A percentile compares a stretch with the other conserved stretches of the same genome.
phyloP scores from a whole-genome alignment of 2,329 filamentous ascomycete genomes.

The Coniochaeta prunicola region DNA sequence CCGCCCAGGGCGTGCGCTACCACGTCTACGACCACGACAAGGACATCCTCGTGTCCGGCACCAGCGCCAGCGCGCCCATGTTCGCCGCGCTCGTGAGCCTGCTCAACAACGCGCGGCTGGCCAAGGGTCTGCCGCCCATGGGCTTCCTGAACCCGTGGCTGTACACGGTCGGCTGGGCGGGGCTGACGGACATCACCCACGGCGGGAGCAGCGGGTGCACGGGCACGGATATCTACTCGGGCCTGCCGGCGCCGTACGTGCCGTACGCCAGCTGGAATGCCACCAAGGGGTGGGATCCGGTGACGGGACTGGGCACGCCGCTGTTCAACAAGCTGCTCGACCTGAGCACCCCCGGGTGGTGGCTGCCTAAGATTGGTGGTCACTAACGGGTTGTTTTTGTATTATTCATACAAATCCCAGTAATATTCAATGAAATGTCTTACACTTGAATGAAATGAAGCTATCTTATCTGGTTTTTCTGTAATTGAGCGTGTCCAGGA shows the following conservation, averaged over 20 bases:
- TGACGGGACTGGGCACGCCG: constrained; percentile 38
- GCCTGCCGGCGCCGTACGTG: constrained; percentile 13
- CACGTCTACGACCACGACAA: constrained; percentile 17
- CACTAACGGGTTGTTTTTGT: not conserved
- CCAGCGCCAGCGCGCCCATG: constrained; percentile 51
- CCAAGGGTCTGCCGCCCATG: constrained; percentile 40
- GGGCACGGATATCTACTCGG: constrained; percentile 16
- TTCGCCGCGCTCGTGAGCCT: constrained; percentile 57
- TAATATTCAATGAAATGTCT: not conserved
- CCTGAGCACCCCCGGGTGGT: not conserved
- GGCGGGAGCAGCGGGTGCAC: constrained; percentile 27
- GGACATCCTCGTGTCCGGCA: constrained; percentile 18
- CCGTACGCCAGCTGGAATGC: constrained; percentile 32
- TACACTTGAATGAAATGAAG: not conserved
- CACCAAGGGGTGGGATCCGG: constrained; percentile 36
- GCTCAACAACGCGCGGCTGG: constrained; percentile 55
- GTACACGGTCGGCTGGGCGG: constrained; percentile 19
- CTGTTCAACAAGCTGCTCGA: constrained; percentile 10
- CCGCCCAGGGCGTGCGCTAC: constrained; percentile 41
- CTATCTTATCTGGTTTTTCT: not conserved
- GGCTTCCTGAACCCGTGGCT: constrained; percentile 59
- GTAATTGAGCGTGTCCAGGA: not conserved
- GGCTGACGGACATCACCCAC: constrained; percentile 28
- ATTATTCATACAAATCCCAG: not conserved
- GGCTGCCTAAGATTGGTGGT: not conserved